These are phyloP conservation scores for Diplodia intermedia DNA, from an alignment of 2,329 filamentous ascomycete species.

Conservation along the genomic window DNA sequence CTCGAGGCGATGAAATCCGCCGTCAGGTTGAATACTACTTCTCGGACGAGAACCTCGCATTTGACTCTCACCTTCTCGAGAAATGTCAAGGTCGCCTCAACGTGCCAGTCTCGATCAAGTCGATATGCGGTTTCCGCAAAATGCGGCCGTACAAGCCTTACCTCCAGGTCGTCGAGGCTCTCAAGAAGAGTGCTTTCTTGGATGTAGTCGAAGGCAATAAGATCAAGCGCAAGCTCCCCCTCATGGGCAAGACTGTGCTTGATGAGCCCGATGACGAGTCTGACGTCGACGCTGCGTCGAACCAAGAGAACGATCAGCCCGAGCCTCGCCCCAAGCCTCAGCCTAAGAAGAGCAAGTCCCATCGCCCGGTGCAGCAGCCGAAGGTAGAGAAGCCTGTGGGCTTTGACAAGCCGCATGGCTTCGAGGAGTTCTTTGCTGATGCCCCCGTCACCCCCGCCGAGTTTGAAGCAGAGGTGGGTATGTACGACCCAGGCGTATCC, in stretches of 20 bases:
- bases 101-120: constrained; percentile 51
- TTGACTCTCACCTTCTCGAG: constrained; percentile 53
- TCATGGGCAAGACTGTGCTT: constrained; percentile 43
- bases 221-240: constrained; percentile 52
- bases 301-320: background rate
- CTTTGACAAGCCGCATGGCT: constrained; percentile 51
- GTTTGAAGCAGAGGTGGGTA: constrained; percentile 66
- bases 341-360: constrained; percentile 34
- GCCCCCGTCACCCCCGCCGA: constrained; percentile 76
- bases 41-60: constrained; percentile 55
- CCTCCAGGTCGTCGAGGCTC: constrained; percentile 48
- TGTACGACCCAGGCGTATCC: constrained; percentile 66
- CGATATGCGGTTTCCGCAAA: constrained; percentile 54
- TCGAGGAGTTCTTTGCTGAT: constrained; percentile 78
- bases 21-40: constrained; percentile 59
- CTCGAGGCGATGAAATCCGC: constrained; percentile 36
- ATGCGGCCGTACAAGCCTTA: constrained; percentile 55
- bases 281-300: constrained; percentile 33
- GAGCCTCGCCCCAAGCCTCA: background rate
- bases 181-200: constrained; percentile 52
- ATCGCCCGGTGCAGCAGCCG: constrained; percentile 30
- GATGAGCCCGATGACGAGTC: constrained; percentile 36
- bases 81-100: constrained; percentile 51
- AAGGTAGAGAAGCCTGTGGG: constrained; percentile 18
- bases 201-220: constrained; percentile 52